Conservation (phyloP, 2,329 filamentous ascomycete genomes). For the Thelonectria rubi region DNA sequence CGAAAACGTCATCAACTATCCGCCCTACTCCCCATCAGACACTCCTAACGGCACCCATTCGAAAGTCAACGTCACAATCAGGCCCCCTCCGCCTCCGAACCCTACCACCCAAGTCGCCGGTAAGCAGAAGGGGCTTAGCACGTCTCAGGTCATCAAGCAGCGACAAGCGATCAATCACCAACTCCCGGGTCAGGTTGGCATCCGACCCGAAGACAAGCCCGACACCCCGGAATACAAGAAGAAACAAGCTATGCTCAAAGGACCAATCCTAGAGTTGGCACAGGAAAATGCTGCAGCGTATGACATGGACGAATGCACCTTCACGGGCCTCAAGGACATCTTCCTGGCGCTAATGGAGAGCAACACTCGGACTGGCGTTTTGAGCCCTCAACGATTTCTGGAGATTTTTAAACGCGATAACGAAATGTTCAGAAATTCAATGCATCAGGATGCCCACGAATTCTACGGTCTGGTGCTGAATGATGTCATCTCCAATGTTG, state of each 20-base stretch:
- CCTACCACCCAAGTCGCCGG: slow-evolving; percentile 46
- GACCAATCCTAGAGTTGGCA: slow-evolving; percentile 85
- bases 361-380: slow-evolving; percentile 82
- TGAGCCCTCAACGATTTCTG: slow-evolving; percentile 91
- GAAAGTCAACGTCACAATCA: slow-evolving; percentile 69
- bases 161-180: slow-evolving; percentile 65
- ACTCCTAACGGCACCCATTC: slow-evolving; percentile 68
- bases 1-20: slow-evolving; percentile 93
- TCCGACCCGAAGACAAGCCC: slow-evolving; percentile 87
- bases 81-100: slow-evolving; percentile 63
- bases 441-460: slow-evolving; percentile 98
- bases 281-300: slow-evolving; percentile 83
- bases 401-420: slow-evolving; percentile 95
- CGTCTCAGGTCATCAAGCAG: slow-evolving; percentile 65
- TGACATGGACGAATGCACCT: slow-evolving; percentile 93
- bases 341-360: slow-evolving; percentile 90
- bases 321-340: slow-evolving; percentile 94
- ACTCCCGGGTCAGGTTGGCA: slow-evolving; percentile 61
- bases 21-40: slow-evolving; percentile 74
- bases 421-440: slow-evolving; percentile 95
- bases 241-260: slow-evolving; percentile 88
- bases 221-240: slow-evolving; percentile 98
- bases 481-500: slow-evolving; percentile 92
- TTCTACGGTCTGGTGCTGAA: slow-evolving; percentile 96
- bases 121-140: slow-evolving; percentile 62